These are phyloP conservation scores for Spongiforma sp. DNA, from an alignment of 1,284 basidiomycete species.

Conservation along the genomic window DNA sequence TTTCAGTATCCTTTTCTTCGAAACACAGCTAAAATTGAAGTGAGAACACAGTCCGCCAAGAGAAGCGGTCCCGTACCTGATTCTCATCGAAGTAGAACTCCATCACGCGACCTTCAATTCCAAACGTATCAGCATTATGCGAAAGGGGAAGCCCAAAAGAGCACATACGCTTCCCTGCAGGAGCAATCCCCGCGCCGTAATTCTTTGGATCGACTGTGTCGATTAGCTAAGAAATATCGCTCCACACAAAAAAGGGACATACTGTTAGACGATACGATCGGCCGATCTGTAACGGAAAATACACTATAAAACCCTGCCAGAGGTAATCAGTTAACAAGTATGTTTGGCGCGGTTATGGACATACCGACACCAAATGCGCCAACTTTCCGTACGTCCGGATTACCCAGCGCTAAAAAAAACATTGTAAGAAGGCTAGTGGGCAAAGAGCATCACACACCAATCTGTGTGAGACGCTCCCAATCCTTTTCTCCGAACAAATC, in stretches of 20 bases:
- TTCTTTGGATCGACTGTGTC: too few relatives aligned
- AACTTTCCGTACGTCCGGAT: conserved; percentile 85
- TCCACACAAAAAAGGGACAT: conserved; percentile 15
- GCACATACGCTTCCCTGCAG: too few relatives aligned
- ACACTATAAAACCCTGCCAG: conserved; percentile 75
- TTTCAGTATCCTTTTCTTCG: too few relatives aligned
- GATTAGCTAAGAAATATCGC: too few relatives aligned
- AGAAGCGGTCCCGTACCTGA: conserved; percentile 43
- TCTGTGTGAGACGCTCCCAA: conserved; percentile 89
- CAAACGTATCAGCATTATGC: too few relatives aligned
- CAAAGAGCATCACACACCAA: conserved; percentile 53
- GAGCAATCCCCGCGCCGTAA: too few relatives aligned
- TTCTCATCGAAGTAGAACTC: conserved; percentile 52
- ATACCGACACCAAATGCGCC: conserved; percentile 85
- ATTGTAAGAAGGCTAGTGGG: too few relatives aligned
- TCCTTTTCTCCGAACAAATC: conserved; percentile 82
- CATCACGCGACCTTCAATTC: conserved; percentile 85
- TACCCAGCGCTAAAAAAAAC: conserved; percentile 81
- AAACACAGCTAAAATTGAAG: too few relatives aligned
- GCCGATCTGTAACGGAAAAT: conserved; percentile 90
- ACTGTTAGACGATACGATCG: conserved; percentile 91
- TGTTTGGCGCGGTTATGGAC: too few relatives aligned
- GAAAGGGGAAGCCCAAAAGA: too few relatives aligned
- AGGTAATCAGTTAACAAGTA: too few relatives aligned
- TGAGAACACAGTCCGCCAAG: too few relatives aligned